phyloP scores from a whole-genome alignment of 163 green algal genomes.

The Volvox carteri region DNA sequence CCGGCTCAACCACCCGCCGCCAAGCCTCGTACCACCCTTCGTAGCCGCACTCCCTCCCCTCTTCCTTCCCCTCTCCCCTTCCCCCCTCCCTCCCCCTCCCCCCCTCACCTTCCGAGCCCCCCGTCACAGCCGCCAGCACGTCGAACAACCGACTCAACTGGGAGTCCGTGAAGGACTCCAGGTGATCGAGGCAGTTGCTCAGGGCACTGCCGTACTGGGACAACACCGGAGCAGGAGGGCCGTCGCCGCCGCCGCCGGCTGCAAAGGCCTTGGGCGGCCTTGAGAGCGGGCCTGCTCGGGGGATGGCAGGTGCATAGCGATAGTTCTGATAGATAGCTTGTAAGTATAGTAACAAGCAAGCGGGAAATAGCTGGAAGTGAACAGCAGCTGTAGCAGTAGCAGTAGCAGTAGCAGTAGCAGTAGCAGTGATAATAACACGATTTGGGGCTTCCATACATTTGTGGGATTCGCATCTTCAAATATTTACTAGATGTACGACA shows the following conservation, averaged over 20 bases:
- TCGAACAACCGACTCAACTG: constrained; percentile 65
- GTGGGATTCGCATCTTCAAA: too few species aligned
- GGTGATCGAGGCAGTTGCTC: constrained; percentile 63
- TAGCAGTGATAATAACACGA: too few species aligned
- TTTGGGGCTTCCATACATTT: too few species aligned
- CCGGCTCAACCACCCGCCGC: too few species aligned
- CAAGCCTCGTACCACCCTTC: too few species aligned
- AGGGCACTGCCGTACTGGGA: constrained; percentile 59
- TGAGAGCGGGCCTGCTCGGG: constrained; percentile 24
- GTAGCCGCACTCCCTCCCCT: background rate
- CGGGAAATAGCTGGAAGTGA: too few species aligned
- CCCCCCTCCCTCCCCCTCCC: background rate
- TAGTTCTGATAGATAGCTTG: too few species aligned
- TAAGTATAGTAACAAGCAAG: too few species aligned
- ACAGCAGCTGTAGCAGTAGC: too few species aligned
- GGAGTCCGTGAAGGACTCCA: constrained; percentile 61
- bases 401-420: too few species aligned
- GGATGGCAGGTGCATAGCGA: too few species aligned
- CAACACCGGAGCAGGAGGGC: background rate
- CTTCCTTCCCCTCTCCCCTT: background rate
- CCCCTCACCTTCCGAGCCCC: constrained; percentile 37
- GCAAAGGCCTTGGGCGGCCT: background rate
- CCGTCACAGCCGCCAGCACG: constrained; percentile 35
- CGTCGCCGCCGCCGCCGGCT: background rate
- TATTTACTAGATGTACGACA: too few species aligned